Conservation (phyloP, 495 filamentous ascomycete species). For the Amorphotheca resinae region DNA sequence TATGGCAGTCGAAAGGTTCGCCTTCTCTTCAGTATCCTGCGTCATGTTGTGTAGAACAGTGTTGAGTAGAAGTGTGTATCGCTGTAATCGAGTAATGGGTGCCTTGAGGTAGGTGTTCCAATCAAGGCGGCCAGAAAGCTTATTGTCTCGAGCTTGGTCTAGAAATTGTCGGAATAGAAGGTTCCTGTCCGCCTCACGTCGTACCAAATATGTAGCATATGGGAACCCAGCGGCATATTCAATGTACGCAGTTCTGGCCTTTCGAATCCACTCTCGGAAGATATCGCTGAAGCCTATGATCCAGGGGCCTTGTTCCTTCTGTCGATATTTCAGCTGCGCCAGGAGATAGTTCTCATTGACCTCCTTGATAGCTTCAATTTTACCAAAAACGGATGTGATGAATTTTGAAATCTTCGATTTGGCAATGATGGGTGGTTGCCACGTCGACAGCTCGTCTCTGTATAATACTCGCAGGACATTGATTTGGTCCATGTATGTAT, state of each 20-base stretch:
- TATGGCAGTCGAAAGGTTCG: slow-evolving; percentile 71
- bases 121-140: slow-evolving; percentile 70
- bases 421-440: slow-evolving; percentile 70
- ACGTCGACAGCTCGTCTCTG: slow-evolving; percentile 61
- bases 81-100: slow-evolving; percentile 85
- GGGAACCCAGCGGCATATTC: slow-evolving; percentile 87
- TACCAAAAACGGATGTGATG: slow-evolving; percentile 75
- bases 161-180: slow-evolving; percentile 78
- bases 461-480: slow-evolving; percentile 77
- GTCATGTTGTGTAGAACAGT: slow-evolving; percentile 77
- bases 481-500: slow-evolving; percentile 76
- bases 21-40: slow-evolving; percentile 79
- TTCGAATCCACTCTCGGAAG: slow-evolving; percentile 97
- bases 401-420: slow-evolving; percentile 65
- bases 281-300: slow-evolving; percentile 92
- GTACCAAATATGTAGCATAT: slow-evolving; percentile 67
- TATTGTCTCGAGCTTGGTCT: slow-evolving; percentile 63
- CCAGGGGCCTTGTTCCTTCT: slow-evolving; percentile 93
- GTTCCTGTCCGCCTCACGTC: slow-evolving; percentile 76
- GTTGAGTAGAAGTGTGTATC: slow-evolving; percentile 72
- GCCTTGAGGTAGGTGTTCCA: slow-evolving; percentile 93
- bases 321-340: slow-evolving; percentile 90
- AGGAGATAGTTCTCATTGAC: slow-evolving; percentile 93
- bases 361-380: slow-evolving; percentile 74
- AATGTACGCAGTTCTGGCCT: slow-evolving; percentile 78